These are phyloP conservation scores for Pigoraptor vietnamica DNA, from an alignment of 78 protist species.

Conservation along the genomic window DNA sequence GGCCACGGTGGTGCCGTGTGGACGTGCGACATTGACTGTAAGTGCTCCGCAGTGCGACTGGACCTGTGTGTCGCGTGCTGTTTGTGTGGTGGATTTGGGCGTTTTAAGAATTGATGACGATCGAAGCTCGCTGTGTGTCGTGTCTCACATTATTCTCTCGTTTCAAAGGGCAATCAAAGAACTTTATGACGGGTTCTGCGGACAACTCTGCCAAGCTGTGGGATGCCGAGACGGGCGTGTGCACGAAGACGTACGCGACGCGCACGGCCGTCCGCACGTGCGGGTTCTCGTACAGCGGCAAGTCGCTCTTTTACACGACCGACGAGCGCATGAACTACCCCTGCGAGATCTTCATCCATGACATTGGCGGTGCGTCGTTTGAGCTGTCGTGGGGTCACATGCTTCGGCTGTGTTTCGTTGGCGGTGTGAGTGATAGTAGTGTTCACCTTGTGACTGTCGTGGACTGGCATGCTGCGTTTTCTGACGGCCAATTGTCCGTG, in stretches of 20 bases:
- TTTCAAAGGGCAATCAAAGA: slow-evolving; percentile 27
- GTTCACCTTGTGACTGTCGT: no score
- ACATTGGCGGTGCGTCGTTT: background rate
- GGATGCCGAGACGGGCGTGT: slow-evolving; percentile 77
- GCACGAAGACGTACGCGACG: slow-evolving; percentile 2
- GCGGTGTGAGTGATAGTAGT: no score
- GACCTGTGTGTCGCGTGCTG: background rate
- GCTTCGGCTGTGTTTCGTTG: background rate
- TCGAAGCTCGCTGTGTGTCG: background rate
- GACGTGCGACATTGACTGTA: slow-evolving; percentile 65
- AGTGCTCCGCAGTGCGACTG: background rate
- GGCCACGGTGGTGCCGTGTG: slow-evolving; percentile 81
- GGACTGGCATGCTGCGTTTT: no score
- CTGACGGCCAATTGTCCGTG: no score
- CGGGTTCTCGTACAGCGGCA: background rate
- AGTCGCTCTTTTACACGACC: background rate
- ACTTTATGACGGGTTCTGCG: slow-evolving; percentile 66
- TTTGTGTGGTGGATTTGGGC: no score
- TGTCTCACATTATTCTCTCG: background rate
- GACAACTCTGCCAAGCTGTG: slow-evolving; percentile 65
- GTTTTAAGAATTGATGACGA: no score
- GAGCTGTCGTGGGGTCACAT: background rate
- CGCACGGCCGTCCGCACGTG: slow-evolving; percentile 20
- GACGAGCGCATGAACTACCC: slow-evolving; percentile 20
- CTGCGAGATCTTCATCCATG: background rate